phyloP scores from a whole-genome alignment of 805 yeast species.

The Candida chauliodis region DNA sequence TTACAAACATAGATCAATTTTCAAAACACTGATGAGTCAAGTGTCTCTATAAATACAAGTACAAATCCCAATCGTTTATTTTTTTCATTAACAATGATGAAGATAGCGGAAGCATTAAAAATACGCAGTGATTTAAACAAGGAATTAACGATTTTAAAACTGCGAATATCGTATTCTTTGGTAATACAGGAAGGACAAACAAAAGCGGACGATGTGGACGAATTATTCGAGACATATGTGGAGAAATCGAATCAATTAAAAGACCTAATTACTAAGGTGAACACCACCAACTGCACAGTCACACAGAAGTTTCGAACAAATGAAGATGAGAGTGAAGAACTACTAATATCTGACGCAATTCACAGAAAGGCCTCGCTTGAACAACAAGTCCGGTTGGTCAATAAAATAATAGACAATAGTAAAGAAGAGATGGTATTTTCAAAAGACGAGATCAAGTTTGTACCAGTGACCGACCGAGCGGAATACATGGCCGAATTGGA shows the following conservation, averaged over 20 bases:
- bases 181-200: constrained; percentile 1
- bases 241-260: neutral
- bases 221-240: neutral
- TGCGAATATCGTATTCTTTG: neutral
- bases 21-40: too few relatives aligned
- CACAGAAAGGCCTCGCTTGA: neutral
- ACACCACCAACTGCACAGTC: neutral
- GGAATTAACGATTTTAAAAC: neutral
- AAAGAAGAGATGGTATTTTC: neutral
- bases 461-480: neutral
- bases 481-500: neutral
- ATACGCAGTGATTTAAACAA: constrained; percentile 1
- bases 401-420: neutral
- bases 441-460: neutral
- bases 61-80: neutral
- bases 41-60: neutral
- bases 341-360: constrained; percentile 1
- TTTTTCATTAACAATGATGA: neutral
- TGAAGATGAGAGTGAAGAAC: neutral
- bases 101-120: constrained; percentile 1
- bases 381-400: neutral
- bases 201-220: neutral
- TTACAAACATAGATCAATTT: too few relatives aligned
- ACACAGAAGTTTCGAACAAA: neutral
- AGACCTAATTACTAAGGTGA: neutral